Conservation (phyloP, 164 flowering plant genomes). For the Umbellularia californica region DNA sequence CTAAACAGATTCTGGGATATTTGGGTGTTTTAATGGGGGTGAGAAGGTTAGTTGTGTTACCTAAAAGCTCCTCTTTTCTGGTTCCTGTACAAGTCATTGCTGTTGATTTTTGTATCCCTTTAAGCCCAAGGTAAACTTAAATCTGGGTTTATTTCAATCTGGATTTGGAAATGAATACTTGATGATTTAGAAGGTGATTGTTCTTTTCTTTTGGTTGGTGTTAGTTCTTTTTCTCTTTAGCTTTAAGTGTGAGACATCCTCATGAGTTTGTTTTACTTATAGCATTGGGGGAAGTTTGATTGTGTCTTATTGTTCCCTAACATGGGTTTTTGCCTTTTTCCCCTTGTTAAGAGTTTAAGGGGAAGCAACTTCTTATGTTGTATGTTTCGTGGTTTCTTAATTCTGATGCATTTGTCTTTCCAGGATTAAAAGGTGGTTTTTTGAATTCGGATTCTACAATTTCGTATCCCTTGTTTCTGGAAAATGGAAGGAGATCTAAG, state of each 20-base stretch:
- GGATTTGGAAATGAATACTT: neutral
- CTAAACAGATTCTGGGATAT: neutral
- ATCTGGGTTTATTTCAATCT: neutral
- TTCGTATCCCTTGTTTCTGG: neutral
- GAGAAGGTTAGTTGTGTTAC: neutral
- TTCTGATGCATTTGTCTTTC: neutral
- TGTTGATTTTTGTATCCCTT: neutral
- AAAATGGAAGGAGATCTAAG: constrained; percentile 41
- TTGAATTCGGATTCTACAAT: neutral
- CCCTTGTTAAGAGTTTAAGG: neutral
- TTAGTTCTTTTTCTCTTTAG: neutral
- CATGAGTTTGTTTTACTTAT: neutral
- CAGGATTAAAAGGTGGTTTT: neutral
- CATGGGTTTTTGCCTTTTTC: neutral
- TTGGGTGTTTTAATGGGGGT: constrained; percentile 2
- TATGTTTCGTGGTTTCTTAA: neutral
- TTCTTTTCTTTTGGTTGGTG: neutral
- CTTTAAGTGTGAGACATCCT: neutral
- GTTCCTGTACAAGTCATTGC: neutral
- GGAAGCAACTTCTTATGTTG: neutral
- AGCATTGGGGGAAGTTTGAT: too few relatives aligned
- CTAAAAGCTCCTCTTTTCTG: neutral
- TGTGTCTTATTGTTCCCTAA: too few relatives aligned
- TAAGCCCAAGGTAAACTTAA: neutral
- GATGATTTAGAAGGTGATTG: neutral